These are phyloP conservation scores for Pseudogymnoascus sp. DNA, from an alignment of 2,329 filamentous ascomycete genomes.

Conservation along the genomic window DNA sequence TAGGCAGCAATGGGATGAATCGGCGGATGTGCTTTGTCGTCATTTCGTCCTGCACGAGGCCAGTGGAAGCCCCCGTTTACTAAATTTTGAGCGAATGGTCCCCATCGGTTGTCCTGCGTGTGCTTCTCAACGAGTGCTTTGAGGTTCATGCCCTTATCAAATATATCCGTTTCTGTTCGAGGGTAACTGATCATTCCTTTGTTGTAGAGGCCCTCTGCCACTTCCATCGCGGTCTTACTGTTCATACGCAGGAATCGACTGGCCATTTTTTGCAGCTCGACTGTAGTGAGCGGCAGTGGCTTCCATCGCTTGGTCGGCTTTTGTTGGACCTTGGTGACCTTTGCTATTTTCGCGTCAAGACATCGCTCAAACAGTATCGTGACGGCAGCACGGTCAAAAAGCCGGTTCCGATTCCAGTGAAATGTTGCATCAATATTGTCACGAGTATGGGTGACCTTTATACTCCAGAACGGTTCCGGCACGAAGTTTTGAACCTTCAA, in stretches of 20 bases:
- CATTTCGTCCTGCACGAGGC: slow-evolving; percentile 75
- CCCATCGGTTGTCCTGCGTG: slow-evolving; percentile 68
- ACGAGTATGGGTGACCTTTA: slow-evolving; percentile 72
- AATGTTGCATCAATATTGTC: slow-evolving; percentile 77
- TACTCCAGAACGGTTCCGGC: slow-evolving; percentile 85
- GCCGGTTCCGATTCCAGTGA: slow-evolving; percentile 68
- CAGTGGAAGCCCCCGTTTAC: slow-evolving; percentile 69
- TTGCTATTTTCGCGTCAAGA: slow-evolving; percentile 65
- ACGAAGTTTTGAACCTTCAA: slow-evolving; percentile 90
- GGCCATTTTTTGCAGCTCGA: slow-evolving; percentile 93
- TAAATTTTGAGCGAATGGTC: slow-evolving; percentile 67
- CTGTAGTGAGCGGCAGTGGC: slow-evolving; percentile 85
- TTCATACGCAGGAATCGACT: slow-evolving; percentile 84
- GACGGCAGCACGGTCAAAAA: slow-evolving; percentile 81
- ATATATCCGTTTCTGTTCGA: slow-evolving; percentile 92
- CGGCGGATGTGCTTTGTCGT: slow-evolving; percentile 94
- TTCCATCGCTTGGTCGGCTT: slow-evolving; percentile 94
- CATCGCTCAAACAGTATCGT: slow-evolving; percentile 81
- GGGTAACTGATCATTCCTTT: slow-evolving; percentile 97
- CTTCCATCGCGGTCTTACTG: slow-evolving; percentile 80
- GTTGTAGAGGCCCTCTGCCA: slow-evolving; percentile 82
- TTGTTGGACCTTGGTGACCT: slow-evolving; percentile 76
- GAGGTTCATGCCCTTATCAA: slow-evolving; percentile 83
- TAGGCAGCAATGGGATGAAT: slow-evolving; percentile 89
- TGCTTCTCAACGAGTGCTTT: slow-evolving; percentile 76